Evolutionary conservation across 495 filamentous ascomycete species (phyloP).

Genomic region (Amniculicola lignicola): DNA sequence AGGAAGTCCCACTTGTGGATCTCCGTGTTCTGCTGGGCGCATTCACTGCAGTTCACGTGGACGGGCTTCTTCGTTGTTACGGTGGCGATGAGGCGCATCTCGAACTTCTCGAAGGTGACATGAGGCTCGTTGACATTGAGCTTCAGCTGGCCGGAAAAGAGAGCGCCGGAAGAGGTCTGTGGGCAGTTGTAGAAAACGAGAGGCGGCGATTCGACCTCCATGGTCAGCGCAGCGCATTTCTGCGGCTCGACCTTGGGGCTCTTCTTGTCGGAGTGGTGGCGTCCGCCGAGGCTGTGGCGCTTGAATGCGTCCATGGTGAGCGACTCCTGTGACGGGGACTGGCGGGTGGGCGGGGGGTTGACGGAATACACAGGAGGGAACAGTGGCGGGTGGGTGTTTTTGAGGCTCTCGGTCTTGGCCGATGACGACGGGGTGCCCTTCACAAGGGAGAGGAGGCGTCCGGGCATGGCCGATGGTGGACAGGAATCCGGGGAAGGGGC

Average conservation of each 20-base stretch:
- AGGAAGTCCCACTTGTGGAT: slow-evolving; percentile 78
- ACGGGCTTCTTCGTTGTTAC: slow-evolving; percentile 78
- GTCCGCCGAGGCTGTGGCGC: slow-evolving; percentile 30
- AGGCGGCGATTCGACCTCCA: slow-evolving; percentile 86
- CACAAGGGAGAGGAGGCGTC: slow-evolving; percentile 25
- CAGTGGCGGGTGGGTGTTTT: slow-evolving; percentile 2
- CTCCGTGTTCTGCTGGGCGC: slow-evolving; percentile 63
- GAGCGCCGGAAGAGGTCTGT: slow-evolving; percentile 73
- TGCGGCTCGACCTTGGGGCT: slow-evolving; percentile 32
- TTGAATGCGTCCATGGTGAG: slow-evolving; percentile 32
- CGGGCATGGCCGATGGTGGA: slow-evolving; percentile 29
- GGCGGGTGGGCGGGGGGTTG: slow-evolving; percentile 13
- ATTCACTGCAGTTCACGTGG: slow-evolving; percentile 69
- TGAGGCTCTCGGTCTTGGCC: slow-evolving; percentile 13
- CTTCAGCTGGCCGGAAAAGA: slow-evolving; percentile 81
- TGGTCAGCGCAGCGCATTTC: slow-evolving; percentile 60
- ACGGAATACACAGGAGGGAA: slow-evolving; percentile 27
- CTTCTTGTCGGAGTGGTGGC: slow-evolving; percentile 30
- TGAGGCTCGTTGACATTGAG: slow-evolving; percentile 63
- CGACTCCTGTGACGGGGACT: slow-evolving; percentile 21
- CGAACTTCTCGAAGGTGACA: slow-evolving; percentile 65
- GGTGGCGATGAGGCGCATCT: slow-evolving; percentile 63
- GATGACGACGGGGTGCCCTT: slow-evolving; percentile 18
- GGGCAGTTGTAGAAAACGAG: slow-evolving; percentile 70
- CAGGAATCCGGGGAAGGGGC: slow-evolving; percentile 25